Percentiles rank a stretch among this genome's conserved stretches.
Conservation (phyloP, 768 basidiomycete genomes). For the Piloderma croceum region DNA sequence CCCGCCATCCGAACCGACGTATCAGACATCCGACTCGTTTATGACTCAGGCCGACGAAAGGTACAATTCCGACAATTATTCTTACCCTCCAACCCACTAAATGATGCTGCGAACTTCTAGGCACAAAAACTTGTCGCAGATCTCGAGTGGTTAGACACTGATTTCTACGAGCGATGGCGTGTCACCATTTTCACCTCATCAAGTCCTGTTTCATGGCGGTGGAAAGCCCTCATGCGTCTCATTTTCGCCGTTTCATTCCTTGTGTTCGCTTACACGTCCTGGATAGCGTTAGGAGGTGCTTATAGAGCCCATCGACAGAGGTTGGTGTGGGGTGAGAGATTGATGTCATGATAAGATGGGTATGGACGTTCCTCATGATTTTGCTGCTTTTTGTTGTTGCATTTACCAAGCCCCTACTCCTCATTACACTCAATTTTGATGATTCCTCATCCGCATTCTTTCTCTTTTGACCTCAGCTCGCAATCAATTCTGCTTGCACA, state of each 20-base stretch:
- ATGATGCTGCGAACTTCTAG: constrained; percentile 37
- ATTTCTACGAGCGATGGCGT: constrained; percentile 72
- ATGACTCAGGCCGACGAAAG: constrained; percentile 67
- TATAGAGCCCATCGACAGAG: constrained; percentile 70
- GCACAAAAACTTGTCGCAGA: constrained; percentile 60
- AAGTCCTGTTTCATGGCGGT: constrained; percentile 67
- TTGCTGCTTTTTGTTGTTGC: no score
- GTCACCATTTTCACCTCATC: constrained; percentile 66
- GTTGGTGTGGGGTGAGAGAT: constrained; percentile 73
- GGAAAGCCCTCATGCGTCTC: constrained; percentile 59
- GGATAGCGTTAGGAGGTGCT: constrained; percentile 58
- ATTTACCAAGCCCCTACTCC: no score
- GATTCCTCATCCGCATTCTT: no score
- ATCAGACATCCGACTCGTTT: constrained; percentile 54
- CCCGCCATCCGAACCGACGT: constrained; percentile 61
- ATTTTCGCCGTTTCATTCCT: constrained; percentile 55
- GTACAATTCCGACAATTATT: constrained; percentile 26
- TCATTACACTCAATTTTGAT: no score
- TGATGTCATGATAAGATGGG: constrained; percentile 75
- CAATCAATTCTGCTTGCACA: no score
- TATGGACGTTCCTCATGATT: no score
- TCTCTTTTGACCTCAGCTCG: no score
- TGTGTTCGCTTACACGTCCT: constrained; percentile 53
- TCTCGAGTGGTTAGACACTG: constrained; percentile 72
- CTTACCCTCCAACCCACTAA: constrained; percentile 4